Base-by-base conservation (phyloP, 768 basidiomycete genomes). In the Hygrocybe punicea region DNA sequence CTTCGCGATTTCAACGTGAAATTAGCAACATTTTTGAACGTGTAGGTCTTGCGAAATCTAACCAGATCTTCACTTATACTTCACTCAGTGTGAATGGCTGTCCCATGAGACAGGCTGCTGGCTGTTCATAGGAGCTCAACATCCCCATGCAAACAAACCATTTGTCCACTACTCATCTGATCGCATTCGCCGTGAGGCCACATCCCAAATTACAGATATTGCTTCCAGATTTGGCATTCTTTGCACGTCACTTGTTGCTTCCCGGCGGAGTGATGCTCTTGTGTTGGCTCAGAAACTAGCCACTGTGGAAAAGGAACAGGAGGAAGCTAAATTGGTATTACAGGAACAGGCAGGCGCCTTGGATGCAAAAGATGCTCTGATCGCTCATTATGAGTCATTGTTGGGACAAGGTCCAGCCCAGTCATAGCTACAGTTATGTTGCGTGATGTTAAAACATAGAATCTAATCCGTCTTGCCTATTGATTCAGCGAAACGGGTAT, bases 131-230 rank as follows among this genome's bases (percentile, higher is more conserved):
- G 36, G 21, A 16, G 58, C 47, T 25, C 58, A 59, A 44, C 58
- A 59, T 24, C 37, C 29, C n/a, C n/a, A 25, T n/a, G 46, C 47
- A 17, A 52, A 36, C 33, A 19, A 29, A 19, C 21, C 29, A 14
- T 37, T 51, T 35, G 48, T 52, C 39, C 58, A 59, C 44, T 59
- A 45, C 37, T 35, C 58, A 24, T 59, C 58, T 16, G 10, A 44
- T 14, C 40, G 56, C 25, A 34, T 59, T 19, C 58, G 55, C n/a
- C 58, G 58, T 33, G 55, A 59, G 19, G 58, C 55, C 4, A 58
- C 34, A 25, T 23, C 49, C n/a, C 58, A 59, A 19, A 39, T 40
- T 14, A 16, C 19, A 4, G 57, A 57, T 11, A n/a, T 59, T 13
- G 34, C 49, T 3, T 49, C 59, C 39, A 29, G 25, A 19, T 59